Evolutionary conservation across 345 rosid genomes (phyloP).

Genomic region (Euphorbia peplus): DNA sequence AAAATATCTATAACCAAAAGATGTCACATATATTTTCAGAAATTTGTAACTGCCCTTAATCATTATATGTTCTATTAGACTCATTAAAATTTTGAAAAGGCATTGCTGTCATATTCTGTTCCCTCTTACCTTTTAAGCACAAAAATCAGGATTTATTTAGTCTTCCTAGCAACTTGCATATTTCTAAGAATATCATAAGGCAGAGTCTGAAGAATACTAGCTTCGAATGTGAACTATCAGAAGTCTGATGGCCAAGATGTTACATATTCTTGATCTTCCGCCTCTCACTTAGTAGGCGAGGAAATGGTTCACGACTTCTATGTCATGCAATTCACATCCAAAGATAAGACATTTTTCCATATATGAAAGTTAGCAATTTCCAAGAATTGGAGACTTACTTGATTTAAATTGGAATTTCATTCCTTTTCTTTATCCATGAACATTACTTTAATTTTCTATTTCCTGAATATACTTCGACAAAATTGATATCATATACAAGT

Average conservation of each 20-base stretch:
- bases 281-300: not conserved
- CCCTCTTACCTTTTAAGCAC: not conserved
- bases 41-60: not conserved
- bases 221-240: not conserved
- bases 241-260: not conserved
- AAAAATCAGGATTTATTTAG: not conserved
- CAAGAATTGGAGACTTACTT: conserved; percentile 17
- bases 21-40: no score
- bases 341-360: not conserved
- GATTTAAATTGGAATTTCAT: not conserved
- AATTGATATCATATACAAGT: conserved; percentile 74
- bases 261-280: not conserved
- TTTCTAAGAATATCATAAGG: no score
- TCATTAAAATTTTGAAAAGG: not conserved
- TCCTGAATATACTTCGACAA: conserved; percentile 72
- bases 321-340: not conserved
- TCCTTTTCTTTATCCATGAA: not conserved
- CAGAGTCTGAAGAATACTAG: no score
- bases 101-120: not conserved
- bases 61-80: not conserved
- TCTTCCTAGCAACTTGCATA: not conserved
- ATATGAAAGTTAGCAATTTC: conserved; percentile 1
- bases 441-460: conserved; percentile 48
- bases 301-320: not conserved
- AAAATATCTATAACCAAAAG: not conserved